Base-by-base conservation (phyloP, 2,329 filamentous ascomycete genomes). In the Rhynchosporium agropyri region DNA sequence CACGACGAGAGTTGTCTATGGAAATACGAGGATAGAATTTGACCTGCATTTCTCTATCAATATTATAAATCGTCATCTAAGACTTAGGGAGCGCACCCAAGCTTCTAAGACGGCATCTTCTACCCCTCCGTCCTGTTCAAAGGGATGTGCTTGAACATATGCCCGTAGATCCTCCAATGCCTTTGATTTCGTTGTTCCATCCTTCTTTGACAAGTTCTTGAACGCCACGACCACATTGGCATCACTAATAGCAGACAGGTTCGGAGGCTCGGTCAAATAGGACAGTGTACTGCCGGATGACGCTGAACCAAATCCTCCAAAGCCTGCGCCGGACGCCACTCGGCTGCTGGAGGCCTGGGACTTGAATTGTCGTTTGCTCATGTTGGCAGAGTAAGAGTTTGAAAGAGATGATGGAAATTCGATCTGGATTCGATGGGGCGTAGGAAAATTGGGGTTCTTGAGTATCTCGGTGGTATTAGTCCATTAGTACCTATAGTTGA, bases 121-220 rank as follows among this genome's bases (percentile, higher is more conserved):
- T 20, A 90, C 79, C 38, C 87, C 88, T 31, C 83, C 85, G 69
- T 82, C 79, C 61, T 81, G 71, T 65, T 81, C 83, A 74, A 74
- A 82, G 48, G 76, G 82, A 75, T 79, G 83, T 12, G 77, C 76
- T 67, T 82, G 80, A 45, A 91, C 79, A 72, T 89, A 84, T 40
- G 83, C 75, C 54, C 91, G 82, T 26, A 99, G 78, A 58, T 98
- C 94, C 70, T 98, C 93, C 33, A 99, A 79, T 0, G 91, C 94
- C 75, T 94, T 97, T 7, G 89, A 83, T 75, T 97, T 96, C 43
- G 95, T 99, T 10, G 87, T 96, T 72, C 88, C 89, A 78, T 97
- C 94, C 77, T 95, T 96, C 79, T 98, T 99, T 57, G 88, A 83
- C 3, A 97, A 78, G 70, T 96, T 97, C 77, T 97, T 96, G 79